These are phyloP conservation scores for Calonectria pseudoreteaudii DNA, from an alignment of 2,329 filamentous ascomycete species.

Conservation along the genomic window DNA sequence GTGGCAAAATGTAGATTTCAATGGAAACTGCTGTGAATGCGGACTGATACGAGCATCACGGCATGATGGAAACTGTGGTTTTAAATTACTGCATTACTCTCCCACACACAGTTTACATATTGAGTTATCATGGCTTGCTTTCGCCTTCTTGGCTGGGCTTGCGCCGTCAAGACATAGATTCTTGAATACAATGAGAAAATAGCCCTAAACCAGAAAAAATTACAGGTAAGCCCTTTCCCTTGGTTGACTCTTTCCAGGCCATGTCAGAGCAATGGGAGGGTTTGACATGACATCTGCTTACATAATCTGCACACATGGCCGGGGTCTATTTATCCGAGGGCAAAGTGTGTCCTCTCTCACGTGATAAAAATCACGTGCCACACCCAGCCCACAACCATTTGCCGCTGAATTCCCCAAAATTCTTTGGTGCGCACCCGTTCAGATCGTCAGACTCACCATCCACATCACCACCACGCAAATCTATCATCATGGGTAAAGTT, in stretches of 20 bases:
- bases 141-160: neutral
- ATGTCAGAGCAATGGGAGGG: neutral
- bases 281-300: neutral
- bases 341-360: slow-evolving; percentile 50
- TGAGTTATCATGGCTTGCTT: neutral
- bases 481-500: slow-evolving; percentile 85
- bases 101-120: neutral
- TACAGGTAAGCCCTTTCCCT: neutral
- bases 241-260: neutral
- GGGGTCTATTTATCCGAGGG: slow-evolving; percentile 49
- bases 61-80: neutral
- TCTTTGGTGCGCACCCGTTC: slow-evolving; percentile 38
- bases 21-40: too few species aligned
- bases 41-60: neutral
- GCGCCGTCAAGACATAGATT: too few species aligned
- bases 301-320: slow-evolving; percentile 11
- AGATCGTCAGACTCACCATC: slow-evolving; percentile 47
- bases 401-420: slow-evolving; percentile 53
- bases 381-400: slow-evolving; percentile 54
- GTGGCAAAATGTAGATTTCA: neutral
- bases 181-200: neutral
- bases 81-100: neutral
- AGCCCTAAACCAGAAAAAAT: too few species aligned
- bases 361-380: slow-evolving; percentile 47
- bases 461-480: slow-evolving; percentile 53